Base-by-base conservation (phyloP, 495 filamentous ascomycete species). In the Sordaria brevicollis region DNA sequence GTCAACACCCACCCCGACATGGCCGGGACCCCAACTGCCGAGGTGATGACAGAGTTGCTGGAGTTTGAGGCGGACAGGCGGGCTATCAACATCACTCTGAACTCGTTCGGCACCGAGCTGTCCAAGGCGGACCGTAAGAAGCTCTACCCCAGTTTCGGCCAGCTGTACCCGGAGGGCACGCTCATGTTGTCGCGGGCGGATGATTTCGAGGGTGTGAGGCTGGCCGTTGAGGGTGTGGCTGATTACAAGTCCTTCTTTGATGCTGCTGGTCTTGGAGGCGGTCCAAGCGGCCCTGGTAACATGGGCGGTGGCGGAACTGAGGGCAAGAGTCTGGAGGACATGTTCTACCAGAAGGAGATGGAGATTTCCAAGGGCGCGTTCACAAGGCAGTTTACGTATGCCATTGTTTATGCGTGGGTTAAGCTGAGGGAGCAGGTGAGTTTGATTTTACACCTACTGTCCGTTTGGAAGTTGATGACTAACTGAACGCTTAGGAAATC, bases 261-360 rank as follows among this genome's bases (percentile, higher is more conserved):
- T 74, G 90, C 92, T 41, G 92, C 94, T 8, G 94, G 94, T 35
- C 83, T 97, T 73, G 90, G 88, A 35, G 90, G 93, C 70, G 91
- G 92, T 13, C 81, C 85, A 11, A 84, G 86, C 39, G 90, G 91
- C 13, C 82, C 91, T 17, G 91, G 93, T 17, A 94, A 96, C 76
- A 93, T 95, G 91, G 88, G 84, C 37, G 93, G 93, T 13, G 79
- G 85, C 21, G 89, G 88, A 25, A 83, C 86, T 36, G 93, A 95
- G 66, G 91, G 91, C 17, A 94, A 93, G 86, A 97, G 93, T 77
- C 81, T 99, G 71, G 95, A 99, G 76, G 95, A 99, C 73, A 84
- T 98, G 82, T 98, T 99, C 81, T 99, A 99, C 79, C 93, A 97
- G 80, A 97, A 95, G 83, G 95, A 99, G 83, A 98, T 98, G 96